Evolutionary conservation across 2,329 filamentous ascomycete species (phyloP), one percentile per base, ranked within the genome.

Genomic region (Didymella lethalis): DNA sequence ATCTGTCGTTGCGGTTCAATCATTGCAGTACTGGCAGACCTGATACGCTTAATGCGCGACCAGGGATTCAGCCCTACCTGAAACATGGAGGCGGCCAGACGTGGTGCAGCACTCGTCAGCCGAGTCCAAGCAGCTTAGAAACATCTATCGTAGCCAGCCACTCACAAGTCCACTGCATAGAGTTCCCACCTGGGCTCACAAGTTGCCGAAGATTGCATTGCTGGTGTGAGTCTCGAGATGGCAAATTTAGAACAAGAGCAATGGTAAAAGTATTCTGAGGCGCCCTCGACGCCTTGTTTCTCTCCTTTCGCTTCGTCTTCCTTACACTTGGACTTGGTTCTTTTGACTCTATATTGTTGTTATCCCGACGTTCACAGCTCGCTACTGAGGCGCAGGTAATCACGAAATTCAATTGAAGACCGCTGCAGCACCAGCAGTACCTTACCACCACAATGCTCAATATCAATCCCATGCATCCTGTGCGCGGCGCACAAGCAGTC

Each of bases 401-500:
- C 11, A 34, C 26, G 8, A 18, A 4, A 26, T 16, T 11, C 14
- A n/a, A 49, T 2, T 23, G 7, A 16, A 41, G n/a, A 25, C 38
- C 4, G 10, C 29, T 6, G 36, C 28, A 14, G 4, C 1, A 29
- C 8, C 36, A 31, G 36, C n/a, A 16, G 40, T 25, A 38, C 11
- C n/a, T 18, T 10, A 3, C 25, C 40, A 40, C 18, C 49, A 46
- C 12, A 7, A 59, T 59, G 56, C 18, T 43, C 26, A 59, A 54
- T 29, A 75, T 85, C 71, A 80, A 79, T 60, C 84, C 87, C 70
- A 80, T 87, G 38, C 80, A 86, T 65, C 85, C 88, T 40, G 80
- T 90, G 64, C 90, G 92, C 73, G 82, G 85, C 59, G 80, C 86
- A 48, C 89, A 94, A 69, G 84, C 82, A 11, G 65, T 92, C 40